Evolutionary conservation across 2,329 filamentous ascomycete species (phyloP), one percentile per base, ranked within the genome.

Genomic region (Sporothrix globosa): DNA sequence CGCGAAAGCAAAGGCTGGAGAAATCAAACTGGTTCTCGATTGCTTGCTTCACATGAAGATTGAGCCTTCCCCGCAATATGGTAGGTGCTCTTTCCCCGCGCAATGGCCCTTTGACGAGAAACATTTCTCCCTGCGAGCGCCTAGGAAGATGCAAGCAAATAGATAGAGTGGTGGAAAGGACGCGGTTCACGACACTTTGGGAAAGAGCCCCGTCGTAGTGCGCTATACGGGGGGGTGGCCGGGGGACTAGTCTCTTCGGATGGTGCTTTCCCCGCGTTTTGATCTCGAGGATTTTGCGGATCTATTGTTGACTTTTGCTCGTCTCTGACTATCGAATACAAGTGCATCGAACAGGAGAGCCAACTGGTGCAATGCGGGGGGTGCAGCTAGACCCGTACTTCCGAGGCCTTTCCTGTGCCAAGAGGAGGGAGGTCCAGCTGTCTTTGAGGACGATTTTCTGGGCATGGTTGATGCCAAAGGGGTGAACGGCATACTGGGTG

Each of bases 241-340:
- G 4, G 48, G n/a, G 17, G 48, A 61, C 56, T 61, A 61, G 39
- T 34, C n/a, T 41, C 4, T 30, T 44, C 39, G 39, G 27, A 44
- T 61, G 10, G 56, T 41, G 34, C 19, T 41, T 61, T 60, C 56
- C 52, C 56, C 56, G 56, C 56, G 56, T 61, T n/a, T 61, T 13
- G 56, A 61, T 2, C n/a, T 61, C 24, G 34, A 44, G n/a, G 56
- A 6, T 11, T 7, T 34, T 34, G 5, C 34, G 34, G 34, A 9
- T 6, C 34, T 30, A 30, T 17, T 61, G 56, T 60, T 19, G 56
- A 41, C 56, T 60, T 39, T 30, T 58, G 44, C 17, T 14, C 34
- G 5, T 34, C 34, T 34, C 34, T 30, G 34, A 34, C 34, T 6
- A 34, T 34, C 34, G 34, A 34, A 34, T 17, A 50, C 2, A n/a